These are phyloP conservation scores for Hericium erinaceus DNA, from an alignment of 768 basidiomycete genomes.

Conservation along the genomic window DNA sequence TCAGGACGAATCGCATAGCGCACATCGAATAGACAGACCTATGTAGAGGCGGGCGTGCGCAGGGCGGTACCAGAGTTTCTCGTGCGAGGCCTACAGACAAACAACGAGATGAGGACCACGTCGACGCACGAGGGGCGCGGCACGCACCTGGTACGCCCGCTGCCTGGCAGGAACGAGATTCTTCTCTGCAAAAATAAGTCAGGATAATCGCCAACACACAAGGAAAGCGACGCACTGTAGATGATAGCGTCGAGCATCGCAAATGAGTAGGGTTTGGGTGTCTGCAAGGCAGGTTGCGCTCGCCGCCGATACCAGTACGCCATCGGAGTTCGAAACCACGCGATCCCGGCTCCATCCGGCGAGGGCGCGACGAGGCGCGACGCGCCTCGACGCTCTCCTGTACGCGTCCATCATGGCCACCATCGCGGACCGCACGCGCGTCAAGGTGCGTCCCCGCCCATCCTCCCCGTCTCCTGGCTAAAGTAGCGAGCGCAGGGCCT, in stretches of 20 bases:
- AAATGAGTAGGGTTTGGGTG: neutral
- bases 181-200: constrained; percentile 33
- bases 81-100: constrained; percentile 27
- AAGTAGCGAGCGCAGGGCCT: constrained; percentile 59
- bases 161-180: constrained; percentile 62
- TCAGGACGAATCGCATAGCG: neutral
- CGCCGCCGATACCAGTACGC: constrained; percentile 12
- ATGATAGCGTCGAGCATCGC: constrained; percentile 53
- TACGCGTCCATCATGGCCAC: constrained; percentile 30
- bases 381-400: constrained; percentile 20
- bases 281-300: neutral
- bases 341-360: constrained; percentile 21
- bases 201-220: neutral
- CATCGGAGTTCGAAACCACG: constrained; percentile 8
- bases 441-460: constrained; percentile 46
- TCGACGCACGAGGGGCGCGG: neutral
- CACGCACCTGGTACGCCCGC: constrained; percentile 51
- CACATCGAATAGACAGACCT: constrained; percentile 30
- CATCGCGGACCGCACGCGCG: constrained; percentile 62
- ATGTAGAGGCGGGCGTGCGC: constrained; percentile 58
- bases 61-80: constrained; percentile 48
- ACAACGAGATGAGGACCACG: neutral
- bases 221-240: constrained; percentile 40
- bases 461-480: constrained; percentile 3
- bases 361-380: constrained; percentile 27